These are phyloP conservation scores for Debaryomyces fabryi DNA, from an alignment of 1,139 yeast genomes.

Conservation along the genomic window DNA sequence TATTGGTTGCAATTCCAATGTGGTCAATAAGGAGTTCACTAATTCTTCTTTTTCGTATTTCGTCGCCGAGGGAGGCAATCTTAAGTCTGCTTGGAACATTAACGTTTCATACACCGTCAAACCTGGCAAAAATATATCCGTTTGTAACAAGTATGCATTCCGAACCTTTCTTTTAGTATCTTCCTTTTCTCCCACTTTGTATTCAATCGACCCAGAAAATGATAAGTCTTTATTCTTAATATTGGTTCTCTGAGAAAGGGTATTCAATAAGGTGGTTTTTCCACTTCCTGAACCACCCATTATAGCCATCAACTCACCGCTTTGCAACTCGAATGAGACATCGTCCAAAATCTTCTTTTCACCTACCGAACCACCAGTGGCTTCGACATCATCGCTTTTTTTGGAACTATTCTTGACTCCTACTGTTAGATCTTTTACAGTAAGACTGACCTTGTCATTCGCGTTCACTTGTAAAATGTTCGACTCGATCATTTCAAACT, in stretches of 20 bases:
- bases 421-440: constrained; percentile 35
- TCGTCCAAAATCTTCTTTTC: constrained; percentile 33
- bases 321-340: constrained; percentile 57
- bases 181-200: constrained; percentile 16
- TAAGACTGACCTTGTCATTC: constrained; percentile 30
- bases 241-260: constrained; percentile 63
- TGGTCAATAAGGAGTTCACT: constrained; percentile 60
- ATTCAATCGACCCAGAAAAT: constrained; percentile 35
- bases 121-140: constrained; percentile 72
- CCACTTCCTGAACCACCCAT: constrained; percentile 90
- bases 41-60: constrained; percentile 45
- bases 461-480: constrained; percentile 23
- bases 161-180: constrained; percentile 28
- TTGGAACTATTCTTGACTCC: constrained; percentile 22
- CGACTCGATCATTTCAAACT: constrained; percentile 4
- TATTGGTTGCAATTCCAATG: constrained; percentile 65
- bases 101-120: constrained; percentile 74
- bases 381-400: constrained; percentile 11
- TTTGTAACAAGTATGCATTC: constrained; percentile 76
- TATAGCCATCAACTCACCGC: constrained; percentile 63
- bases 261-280: constrained; percentile 77
- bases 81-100: constrained; percentile 67
- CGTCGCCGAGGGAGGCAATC: constrained; percentile 49
- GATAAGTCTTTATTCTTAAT: constrained; percentile 31
- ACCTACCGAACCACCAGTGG: constrained; percentile 5